Evolutionary conservation across 192 early-diverging fungal species (phyloP), one percentile per base, ranked within the genome.

Genomic region (Umbelopsis ramanniana): DNA sequence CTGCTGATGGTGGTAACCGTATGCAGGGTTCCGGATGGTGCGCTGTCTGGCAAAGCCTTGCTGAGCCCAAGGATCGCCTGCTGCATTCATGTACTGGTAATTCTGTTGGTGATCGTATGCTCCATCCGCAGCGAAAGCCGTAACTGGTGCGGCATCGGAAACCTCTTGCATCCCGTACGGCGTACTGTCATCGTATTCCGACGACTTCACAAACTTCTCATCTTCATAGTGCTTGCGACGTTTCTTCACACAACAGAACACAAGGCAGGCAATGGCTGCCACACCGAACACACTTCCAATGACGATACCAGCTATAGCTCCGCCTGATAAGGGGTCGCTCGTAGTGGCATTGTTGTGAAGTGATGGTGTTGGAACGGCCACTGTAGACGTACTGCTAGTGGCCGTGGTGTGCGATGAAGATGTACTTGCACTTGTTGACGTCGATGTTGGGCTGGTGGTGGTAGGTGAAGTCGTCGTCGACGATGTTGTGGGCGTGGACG

Each of bases 211-310:
- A 17, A 29, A 63, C 7, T 63, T 14, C 15, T 63, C 57, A 33
- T 63, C 57, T 63, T 63, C 29, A 37, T 35, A 6, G 5, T 63
- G 57, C 33, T n/a, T 35, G 6, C 57, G 57, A n/a, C 57, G 57
- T 35, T 63, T 63, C 26, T 33, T 33, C 26, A 63, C 3, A 29
- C 57, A 63, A 8, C 57, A 63, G 29, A 35, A 63, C 2, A 29
- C 33, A 7, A 63, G 26, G 7, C 33, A 4, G 5, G 2, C 26
- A 3, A 63, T 3, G 3, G 26, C 2, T 22, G 33, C 57, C 4
- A 37, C 29, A 63, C 33, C 57, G 4, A 14, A 26, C n/a, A 63
- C 33, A 63, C 57, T n/a, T 2, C 57, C 57, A 37, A 63, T 14
- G 6, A 63, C 57, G 17, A 63, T 63, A 14, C 57, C 57, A 14